A percentile compares a stretch with the other conserved stretches of the same genome.
Conservation (phyloP, 2,329 filamentous ascomycete genomes). For the Fusarium sp. region DNA sequence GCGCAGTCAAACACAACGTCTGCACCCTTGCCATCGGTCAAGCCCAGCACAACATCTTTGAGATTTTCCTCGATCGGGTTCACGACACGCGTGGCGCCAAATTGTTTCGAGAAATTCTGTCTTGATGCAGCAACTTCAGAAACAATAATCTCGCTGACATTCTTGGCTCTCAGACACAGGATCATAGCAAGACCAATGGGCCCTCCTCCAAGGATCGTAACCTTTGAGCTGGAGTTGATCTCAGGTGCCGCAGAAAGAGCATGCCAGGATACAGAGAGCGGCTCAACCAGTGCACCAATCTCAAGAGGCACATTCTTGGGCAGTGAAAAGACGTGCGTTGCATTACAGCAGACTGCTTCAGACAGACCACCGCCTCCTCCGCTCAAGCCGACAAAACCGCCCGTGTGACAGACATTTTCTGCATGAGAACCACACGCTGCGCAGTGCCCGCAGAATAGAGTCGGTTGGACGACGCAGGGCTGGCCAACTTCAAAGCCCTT, state of each 20-base stretch:
- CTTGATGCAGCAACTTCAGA: constrained; percentile 61
- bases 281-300: constrained; percentile 67
- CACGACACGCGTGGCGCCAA: constrained; percentile 61
- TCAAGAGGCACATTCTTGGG: constrained; percentile 64
- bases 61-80: constrained; percentile 61
- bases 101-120: constrained; percentile 58
- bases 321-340: constrained; percentile 62
- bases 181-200: constrained; percentile 64
- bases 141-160: constrained; percentile 62
- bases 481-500: constrained; percentile 65
- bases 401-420: constrained; percentile 69
- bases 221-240: constrained; percentile 57
- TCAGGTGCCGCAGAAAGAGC: constrained; percentile 61
- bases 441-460: constrained; percentile 69
- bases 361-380: constrained; percentile 68
- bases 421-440: constrained; percentile 65
- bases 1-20: constrained; percentile 74
- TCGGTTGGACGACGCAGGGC: constrained; percentile 71
- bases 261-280: constrained; percentile 61
- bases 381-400: constrained; percentile 52
- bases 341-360: constrained; percentile 66
- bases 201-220: constrained; percentile 64
- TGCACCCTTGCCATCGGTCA: constrained; percentile 65
- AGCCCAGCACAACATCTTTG: constrained; percentile 58
- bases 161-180: constrained; percentile 60